Conservation (phyloP, 2,329 filamentous ascomycete species). For the Microcyclosporella mali region DNA sequence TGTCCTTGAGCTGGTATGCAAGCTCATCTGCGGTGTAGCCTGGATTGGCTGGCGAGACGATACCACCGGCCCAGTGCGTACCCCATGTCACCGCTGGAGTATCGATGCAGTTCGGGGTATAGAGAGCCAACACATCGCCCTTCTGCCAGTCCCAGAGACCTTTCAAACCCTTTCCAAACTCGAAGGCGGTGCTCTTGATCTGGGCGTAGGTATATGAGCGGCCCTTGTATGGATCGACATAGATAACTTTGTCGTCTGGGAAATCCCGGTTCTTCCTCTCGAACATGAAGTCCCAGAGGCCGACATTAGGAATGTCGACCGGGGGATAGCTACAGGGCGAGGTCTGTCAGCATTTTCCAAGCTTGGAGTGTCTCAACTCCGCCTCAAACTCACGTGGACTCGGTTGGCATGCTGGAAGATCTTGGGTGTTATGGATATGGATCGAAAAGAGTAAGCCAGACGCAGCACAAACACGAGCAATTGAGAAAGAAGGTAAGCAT, state of each 20-base stretch:
- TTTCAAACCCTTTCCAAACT: conserved; percentile 75
- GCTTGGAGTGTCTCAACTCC: no score
- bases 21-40: conserved; percentile 78
- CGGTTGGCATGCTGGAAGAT: conserved; percentile 13
- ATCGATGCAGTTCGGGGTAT: conserved; percentile 81
- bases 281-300: conserved; percentile 74
- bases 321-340: conserved; percentile 43
- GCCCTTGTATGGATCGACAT: conserved; percentile 66
- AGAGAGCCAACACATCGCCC: conserved; percentile 75
- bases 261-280: conserved; percentile 60
- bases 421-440: no score
- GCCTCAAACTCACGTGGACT: conserved; percentile 7
- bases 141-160: conserved; percentile 70
- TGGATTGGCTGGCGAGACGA: conserved; percentile 80
- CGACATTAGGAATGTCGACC: conserved; percentile 64
- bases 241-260: conserved; percentile 71
- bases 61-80: conserved; percentile 72
- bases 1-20: conserved; percentile 75
- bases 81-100: conserved; percentile 73
- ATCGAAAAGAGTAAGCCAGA: no score
- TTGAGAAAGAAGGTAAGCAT: no score
- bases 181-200: conserved; percentile 57
- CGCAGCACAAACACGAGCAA: no score
- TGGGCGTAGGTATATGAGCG: conserved; percentile 65
- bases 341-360: neutral